These are phyloP conservation scores for Metahyphopichia silvanorum DNA, from an alignment of 805 yeast species.

Conservation along the genomic window DNA sequence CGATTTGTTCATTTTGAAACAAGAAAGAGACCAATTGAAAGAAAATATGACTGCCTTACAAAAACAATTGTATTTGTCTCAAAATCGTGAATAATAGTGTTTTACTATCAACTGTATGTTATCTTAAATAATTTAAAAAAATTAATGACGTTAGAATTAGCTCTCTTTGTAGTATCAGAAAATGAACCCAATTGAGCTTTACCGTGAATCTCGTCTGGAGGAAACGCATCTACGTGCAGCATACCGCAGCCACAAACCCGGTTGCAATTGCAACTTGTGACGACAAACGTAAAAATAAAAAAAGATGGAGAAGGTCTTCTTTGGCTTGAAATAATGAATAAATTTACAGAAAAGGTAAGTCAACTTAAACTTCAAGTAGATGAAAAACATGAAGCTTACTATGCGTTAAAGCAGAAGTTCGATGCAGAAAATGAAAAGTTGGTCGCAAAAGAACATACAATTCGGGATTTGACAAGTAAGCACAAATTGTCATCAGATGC, in stretches of 20 bases:
- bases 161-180: too few species aligned
- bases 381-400: constrained; percentile 8
- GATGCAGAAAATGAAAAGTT: constrained; percentile 6
- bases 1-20: constrained; percentile 72
- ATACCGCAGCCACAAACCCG: too few species aligned
- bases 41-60: constrained; percentile 57
- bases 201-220: too few species aligned
- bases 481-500: constrained; percentile 6
- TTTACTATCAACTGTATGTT: too few species aligned
- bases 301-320: too few species aligned
- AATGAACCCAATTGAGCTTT: too few species aligned
- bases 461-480: constrained; percentile 7
- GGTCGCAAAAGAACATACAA: constrained; percentile 11
- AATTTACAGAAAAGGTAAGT: constrained; percentile 11
- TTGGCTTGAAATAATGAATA: constrained; percentile 13
- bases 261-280: too few species aligned
- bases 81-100: constrained; percentile 5
- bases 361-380: constrained; percentile 9
- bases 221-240: too few species aligned
- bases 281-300: too few species aligned
- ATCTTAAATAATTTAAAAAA: too few species aligned
- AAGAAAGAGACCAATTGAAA: constrained; percentile 78
- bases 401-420: constrained; percentile 8
- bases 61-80: constrained; percentile 46
- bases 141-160: too few species aligned